Evolutionary conservation across 23 red algal genomes (phyloP), one percentile per base, ranked within the genome.

Genomic region (Pyropia haitanensis): DNA sequence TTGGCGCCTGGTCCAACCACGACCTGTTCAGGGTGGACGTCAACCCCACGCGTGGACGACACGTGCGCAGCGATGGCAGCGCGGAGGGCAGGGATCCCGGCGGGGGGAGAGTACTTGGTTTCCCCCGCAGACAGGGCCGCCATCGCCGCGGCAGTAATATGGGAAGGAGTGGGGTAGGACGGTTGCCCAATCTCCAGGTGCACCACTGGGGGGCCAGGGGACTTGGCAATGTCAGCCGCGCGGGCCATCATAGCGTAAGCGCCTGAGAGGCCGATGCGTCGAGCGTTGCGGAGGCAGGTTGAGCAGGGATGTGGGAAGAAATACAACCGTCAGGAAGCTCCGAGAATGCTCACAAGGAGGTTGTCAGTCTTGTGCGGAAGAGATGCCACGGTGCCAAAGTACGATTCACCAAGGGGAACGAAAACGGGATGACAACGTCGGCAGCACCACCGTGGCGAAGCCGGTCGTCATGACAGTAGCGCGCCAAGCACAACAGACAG

Each of bases 181-280:
- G 92, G 92, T 23, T 96, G 92, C 3, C 92, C 92, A 54, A 96
- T 96, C 70, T 96, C 92, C 1, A 96, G 65, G 60, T 88, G 78
- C 51, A 90, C 77, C 17, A 96, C 83, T n/a, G 56, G 54, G 18
- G 77, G 62, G 46, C 77, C 83, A 30, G 83, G 68, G 22, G 33
- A 56, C 49, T 46, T 52, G 22, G 89, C 92, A 6, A 96, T 20
- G 27, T 64, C 65, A 24, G 67, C 73, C 55, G 92, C 92, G 0
- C 77, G 72, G 12, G 75, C 67, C 73, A 96, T 83, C 5, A 96
- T 79, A 27, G 92, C 76, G 73, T 96, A 96, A 3, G 92, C 92
- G 50, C 92, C 92, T 71, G 39, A 9, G 2, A 32, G 30, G 30
- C 30, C 2, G 39, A 46, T 10, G 13, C 13, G 10, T n/a, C 39